Percentiles rank a stretch among this genome's conserved stretches.
phyloP scores from a whole-genome alignment of 306 rosid genomes.

The Phaseolus lunatus region DNA sequence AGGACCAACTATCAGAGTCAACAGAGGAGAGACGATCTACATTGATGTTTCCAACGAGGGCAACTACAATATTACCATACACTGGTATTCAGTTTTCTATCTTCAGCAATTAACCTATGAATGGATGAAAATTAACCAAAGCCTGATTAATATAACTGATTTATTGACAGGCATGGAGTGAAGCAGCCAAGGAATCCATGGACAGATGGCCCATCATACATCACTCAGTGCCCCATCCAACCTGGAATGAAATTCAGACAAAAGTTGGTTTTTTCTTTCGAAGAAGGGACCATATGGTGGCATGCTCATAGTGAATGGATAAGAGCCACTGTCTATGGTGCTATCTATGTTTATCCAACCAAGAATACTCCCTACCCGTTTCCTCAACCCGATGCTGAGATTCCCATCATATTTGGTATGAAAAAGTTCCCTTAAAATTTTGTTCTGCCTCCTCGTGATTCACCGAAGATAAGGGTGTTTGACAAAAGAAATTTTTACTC shows the following conservation, averaged over 20 bases:
- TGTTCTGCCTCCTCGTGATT: not conserved
- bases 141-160: not conserved
- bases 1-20: conserved; percentile 55
- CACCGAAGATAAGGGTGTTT: too few species aligned
- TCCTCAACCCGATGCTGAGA: conserved; percentile 49
- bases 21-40: conserved; percentile 50
- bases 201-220: conserved; percentile 59
- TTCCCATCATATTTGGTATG: conserved; percentile 57
- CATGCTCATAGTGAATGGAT: conserved; percentile 64
- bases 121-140: not conserved
- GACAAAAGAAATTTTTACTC: too few species aligned
- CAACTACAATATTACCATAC: conserved; percentile 55
- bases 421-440: not conserved
- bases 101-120: not conserved
- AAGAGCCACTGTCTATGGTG: conserved; percentile 63
- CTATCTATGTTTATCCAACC: conserved; percentile 54
- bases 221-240: conserved; percentile 64
- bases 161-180: conserved; percentile 58
- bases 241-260: conserved; percentile 53
- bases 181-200: conserved; percentile 56
- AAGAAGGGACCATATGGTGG: conserved; percentile 71
- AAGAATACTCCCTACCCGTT: conserved; percentile 49
- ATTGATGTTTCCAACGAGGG: conserved; percentile 52
- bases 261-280: conserved; percentile 49
- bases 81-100: conserved; percentile 48